Percentiles rank a stretch among this genome's conserved stretches.
These are phyloP conservation scores for Fusarium sp. DNA, from an alignment of 2,329 filamentous ascomycete species.

Conservation along the genomic window DNA sequence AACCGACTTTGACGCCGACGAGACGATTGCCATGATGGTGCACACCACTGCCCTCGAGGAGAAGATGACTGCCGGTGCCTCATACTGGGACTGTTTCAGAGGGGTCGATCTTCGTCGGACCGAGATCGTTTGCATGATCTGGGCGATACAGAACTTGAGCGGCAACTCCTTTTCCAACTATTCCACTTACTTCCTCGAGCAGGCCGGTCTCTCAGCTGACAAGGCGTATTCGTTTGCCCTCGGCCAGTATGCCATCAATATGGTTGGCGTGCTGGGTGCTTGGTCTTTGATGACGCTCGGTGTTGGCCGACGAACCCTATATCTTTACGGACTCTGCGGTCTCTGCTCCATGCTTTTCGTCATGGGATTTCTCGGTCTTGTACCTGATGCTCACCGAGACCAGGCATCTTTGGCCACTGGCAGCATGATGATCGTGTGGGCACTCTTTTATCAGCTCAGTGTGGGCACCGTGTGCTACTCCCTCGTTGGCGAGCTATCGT, in stretches of 20 bases:
- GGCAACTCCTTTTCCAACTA: conserved; percentile 75
- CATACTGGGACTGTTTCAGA: conserved; percentile 86
- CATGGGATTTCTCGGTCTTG: conserved; percentile 85
- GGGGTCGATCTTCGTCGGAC: conserved; percentile 83
- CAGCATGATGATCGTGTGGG: conserved; percentile 87
- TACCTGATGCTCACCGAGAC: conserved; percentile 68
- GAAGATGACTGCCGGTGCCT: conserved; percentile 77
- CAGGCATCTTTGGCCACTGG: conserved; percentile 80
- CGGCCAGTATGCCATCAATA: conserved; percentile 77
- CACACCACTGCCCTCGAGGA: conserved; percentile 87
- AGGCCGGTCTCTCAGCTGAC: conserved; percentile 65
- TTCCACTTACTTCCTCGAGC: conserved; percentile 72
- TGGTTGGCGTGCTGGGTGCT: conserved; percentile 83
- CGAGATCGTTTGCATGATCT: conserved; percentile 74
- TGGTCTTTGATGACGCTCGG: conserved; percentile 84
- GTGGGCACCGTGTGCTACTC: conserved; percentile 93
- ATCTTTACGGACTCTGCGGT: conserved; percentile 79
- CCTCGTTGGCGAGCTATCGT: conserved; percentile 86
- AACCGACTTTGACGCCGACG: conserved; percentile 81
- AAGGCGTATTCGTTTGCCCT: conserved; percentile 71
- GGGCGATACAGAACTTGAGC: conserved; percentile 73
- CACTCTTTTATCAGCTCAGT: conserved; percentile 85
- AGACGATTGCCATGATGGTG: conserved; percentile 92
- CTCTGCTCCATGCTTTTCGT: conserved; percentile 83
- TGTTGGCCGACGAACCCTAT: conserved; percentile 80